Conservation (phyloP, 2,329 filamentous ascomycete genomes). For the Penicillium verrucosum region DNA sequence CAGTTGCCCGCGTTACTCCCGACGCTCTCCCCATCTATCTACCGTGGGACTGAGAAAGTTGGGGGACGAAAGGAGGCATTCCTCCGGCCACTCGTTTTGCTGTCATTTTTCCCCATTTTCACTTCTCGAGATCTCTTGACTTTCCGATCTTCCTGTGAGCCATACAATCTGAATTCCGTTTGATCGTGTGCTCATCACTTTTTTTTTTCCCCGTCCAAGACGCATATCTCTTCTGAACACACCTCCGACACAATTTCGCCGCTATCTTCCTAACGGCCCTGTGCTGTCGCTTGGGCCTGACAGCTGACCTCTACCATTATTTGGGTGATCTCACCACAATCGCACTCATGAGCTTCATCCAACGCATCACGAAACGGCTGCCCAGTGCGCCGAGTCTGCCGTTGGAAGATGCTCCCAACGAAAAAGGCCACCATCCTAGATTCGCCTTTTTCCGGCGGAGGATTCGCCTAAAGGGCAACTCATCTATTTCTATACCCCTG, state of each 20-base stretch:
- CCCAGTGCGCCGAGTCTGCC: constrained; percentile 47
- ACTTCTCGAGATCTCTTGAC: constrained; percentile 11
- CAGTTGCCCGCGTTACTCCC: constrained; percentile 26
- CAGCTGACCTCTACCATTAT: constrained; percentile 13
- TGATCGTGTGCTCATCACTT: neutral
- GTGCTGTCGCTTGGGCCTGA: constrained; percentile 19
- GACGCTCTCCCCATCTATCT: constrained; percentile 30
- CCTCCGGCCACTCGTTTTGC: constrained; percentile 43
- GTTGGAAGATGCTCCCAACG: constrained; percentile 46
- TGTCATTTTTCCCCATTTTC: constrained; percentile 25
- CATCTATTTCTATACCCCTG: constrained; percentile 84
- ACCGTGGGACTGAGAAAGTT: constrained; percentile 32
- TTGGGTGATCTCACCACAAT: constrained; percentile 22
- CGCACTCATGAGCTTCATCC: constrained; percentile 52
- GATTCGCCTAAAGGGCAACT: constrained; percentile 85
- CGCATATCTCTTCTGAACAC: constrained; percentile 1
- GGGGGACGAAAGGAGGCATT: constrained; percentile 41
- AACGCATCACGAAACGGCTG: constrained; percentile 52
- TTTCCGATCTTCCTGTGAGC: constrained; percentile 17
- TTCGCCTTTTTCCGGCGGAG: constrained; percentile 82
- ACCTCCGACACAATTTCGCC: constrained; percentile 11
- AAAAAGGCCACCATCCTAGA: constrained; percentile 47
- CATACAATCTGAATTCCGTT: constrained; percentile 14
- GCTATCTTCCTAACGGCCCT: constrained; percentile 11
- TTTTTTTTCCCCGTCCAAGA: neutral